Conservation (phyloP, 1,139 yeast genomes). For the Yamadazyma aaseri region DNA sequence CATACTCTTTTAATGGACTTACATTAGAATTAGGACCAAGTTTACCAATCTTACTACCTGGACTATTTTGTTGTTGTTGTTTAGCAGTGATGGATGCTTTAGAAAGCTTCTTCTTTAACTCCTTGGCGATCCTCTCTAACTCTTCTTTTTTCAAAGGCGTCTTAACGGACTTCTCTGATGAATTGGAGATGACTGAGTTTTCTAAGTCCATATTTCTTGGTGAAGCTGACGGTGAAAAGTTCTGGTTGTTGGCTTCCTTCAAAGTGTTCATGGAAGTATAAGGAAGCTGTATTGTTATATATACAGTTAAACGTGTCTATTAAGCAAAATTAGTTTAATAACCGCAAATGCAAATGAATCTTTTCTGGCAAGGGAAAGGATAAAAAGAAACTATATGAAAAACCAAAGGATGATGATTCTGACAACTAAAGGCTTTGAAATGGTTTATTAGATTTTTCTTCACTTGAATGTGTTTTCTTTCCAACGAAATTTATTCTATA, state of each 20-base stretch:
- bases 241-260: conserved; percentile 3
- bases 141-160: conserved; percentile 42
- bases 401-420: too few species aligned
- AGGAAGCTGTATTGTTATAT: too few species aligned
- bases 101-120: conserved; percentile 43
- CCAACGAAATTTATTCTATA: too few species aligned
- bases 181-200: neutral
- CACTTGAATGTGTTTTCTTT: too few species aligned
- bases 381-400: too few species aligned
- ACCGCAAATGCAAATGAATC: too few species aligned
- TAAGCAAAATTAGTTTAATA: too few species aligned
- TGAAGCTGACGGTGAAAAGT: conserved; percentile 5
- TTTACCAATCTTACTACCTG: conserved; percentile 17
- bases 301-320: too few species aligned
- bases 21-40: conserved; percentile 9
- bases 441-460: too few species aligned
- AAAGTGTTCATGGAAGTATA: conserved; percentile 6
- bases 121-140: conserved; percentile 46
- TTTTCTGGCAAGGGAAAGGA: too few species aligned
- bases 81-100: conserved; percentile 49
- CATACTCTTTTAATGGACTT: conserved; percentile 33
- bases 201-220: conserved; percentile 1
- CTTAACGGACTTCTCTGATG: conserved; percentile 3
- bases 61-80: conserved; percentile 33
- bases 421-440: too few species aligned